Evolutionary conservation across 106 monocot species (phyloP).

Genomic region (Posidonia australis): DNA sequence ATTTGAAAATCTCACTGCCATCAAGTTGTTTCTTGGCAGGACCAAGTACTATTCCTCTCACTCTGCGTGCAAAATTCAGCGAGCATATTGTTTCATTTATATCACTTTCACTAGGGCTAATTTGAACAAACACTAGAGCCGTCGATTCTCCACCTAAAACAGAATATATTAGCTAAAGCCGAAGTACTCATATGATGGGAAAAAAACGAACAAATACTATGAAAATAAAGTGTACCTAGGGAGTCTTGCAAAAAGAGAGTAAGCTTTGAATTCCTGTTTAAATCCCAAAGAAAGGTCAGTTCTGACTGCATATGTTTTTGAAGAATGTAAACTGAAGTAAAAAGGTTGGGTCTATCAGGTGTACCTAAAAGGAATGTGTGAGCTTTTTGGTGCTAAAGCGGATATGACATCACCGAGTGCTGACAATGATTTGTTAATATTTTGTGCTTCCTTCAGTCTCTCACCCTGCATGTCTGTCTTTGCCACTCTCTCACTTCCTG

Average conservation of each 20-base stretch:
- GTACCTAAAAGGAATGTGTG: constrained; percentile 87
- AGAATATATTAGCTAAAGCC: background rate
- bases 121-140: constrained; percentile 87
- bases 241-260: constrained; percentile 93
- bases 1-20: constrained; percentile 40
- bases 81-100: constrained; percentile 78
- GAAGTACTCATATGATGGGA: background rate
- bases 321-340: background rate
- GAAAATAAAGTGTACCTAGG: constrained; percentile 38
- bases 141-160: constrained; percentile 84
- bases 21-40: constrained; percentile 82
- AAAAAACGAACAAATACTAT: background rate
- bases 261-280: constrained; percentile 86
- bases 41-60: constrained; percentile 86
- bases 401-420: constrained; percentile 97
- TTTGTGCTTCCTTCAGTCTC: constrained; percentile 81
- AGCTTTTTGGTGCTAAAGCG: constrained; percentile 83
- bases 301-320: background rate
- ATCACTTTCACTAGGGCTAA: constrained; percentile 82
- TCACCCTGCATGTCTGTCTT: constrained; percentile 96
- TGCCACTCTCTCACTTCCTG: constrained; percentile 86
- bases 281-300: background rate
- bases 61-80: constrained; percentile 90
- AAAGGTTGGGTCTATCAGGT: background rate
- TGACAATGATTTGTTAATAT: constrained; percentile 83